Conservation (phyloP, 495 filamentous ascomycete genomes). For the Podospora conica region DNA sequence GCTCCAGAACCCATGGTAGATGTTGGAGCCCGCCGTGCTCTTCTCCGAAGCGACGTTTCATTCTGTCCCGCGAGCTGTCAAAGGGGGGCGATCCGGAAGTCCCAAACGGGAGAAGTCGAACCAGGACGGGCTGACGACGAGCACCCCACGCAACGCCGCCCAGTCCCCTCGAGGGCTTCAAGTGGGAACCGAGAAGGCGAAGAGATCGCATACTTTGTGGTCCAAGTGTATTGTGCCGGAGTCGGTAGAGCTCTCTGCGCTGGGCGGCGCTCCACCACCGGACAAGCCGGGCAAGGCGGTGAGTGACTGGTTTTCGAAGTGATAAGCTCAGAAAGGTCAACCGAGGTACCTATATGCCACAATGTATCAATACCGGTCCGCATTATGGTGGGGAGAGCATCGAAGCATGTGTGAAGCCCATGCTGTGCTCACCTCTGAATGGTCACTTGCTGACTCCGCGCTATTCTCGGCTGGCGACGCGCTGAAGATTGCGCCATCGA, state of each 20-base stretch:
- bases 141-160: constrained; percentile 12
- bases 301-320: neutral
- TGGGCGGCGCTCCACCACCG: neutral
- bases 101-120: constrained; percentile 22
- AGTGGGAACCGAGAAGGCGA: neutral
- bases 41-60: constrained; percentile 17
- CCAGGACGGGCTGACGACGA: constrained; percentile 3
- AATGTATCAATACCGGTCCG: constrained; percentile 4
- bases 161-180: neutral
- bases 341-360: neutral
- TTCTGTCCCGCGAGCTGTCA: constrained; percentile 6
- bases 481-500: constrained; percentile 11
- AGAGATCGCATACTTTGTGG: neutral
- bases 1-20: neutral
- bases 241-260: neutral
- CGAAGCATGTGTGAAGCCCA: neutral
- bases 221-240: neutral
- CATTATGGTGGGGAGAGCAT: neutral
- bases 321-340: neutral
- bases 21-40: neutral
- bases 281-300: neutral
- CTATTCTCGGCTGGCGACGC: constrained; percentile 10
- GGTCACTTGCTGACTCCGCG: neutral
- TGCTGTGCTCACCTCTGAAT: neutral
- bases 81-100: constrained; percentile 17